Evolutionary conservation across 1,284 basidiomycete genomes (phyloP).

Genomic region (Tausonia pullulans): DNA sequence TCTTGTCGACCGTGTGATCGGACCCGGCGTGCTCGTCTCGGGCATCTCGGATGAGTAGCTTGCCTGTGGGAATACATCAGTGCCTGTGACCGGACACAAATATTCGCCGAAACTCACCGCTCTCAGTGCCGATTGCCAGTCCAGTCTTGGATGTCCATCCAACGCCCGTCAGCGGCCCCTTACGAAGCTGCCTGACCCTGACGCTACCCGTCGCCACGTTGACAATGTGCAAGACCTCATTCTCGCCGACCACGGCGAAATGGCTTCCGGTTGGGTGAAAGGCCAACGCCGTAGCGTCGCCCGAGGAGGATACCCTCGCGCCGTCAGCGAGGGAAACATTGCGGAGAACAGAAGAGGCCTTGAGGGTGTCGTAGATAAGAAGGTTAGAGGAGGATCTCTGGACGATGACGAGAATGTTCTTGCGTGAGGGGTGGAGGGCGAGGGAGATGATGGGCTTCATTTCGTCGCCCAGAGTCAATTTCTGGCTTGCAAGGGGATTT

Average conservation of each 20-base stretch:
- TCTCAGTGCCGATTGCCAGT: not conserved
- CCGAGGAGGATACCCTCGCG: no score
- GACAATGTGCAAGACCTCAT: not conserved
- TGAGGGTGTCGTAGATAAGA: conserved; percentile 1
- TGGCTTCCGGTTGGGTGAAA: not conserved
- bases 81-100: no score
- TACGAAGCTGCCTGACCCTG: not conserved
- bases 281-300: not conserved
- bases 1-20: not conserved
- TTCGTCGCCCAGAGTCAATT: no score
- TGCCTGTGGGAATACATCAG: not conserved
- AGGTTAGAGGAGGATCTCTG: not conserved
- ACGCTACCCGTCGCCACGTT: not conserved
- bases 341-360: not conserved
- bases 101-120: not conserved
- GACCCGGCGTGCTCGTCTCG: not conserved
- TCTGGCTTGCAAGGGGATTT: no score
- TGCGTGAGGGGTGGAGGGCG: not conserved
- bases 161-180: conserved; percentile 2
- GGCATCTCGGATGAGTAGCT: not conserved
- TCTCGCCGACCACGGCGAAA: not conserved
- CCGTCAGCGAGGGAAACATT: not conserved
- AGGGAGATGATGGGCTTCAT: not conserved
- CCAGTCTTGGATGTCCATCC: not conserved
- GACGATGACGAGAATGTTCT: conserved; percentile 1